Conservation (phyloP, 768 basidiomycete genomes). For the Chalciporus chontae region DNA sequence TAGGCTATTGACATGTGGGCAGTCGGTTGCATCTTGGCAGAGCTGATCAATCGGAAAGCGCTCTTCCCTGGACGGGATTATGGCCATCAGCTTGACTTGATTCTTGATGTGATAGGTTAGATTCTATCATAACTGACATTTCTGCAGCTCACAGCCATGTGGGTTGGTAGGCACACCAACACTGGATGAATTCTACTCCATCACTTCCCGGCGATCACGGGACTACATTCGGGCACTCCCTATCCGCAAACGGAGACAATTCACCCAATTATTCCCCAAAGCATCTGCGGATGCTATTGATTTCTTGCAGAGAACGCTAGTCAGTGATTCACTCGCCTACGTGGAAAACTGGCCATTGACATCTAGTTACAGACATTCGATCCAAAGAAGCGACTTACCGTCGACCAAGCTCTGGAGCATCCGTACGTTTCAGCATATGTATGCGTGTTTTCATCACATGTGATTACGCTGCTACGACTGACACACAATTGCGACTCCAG, state of each 20-base stretch:
- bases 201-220: conserved; percentile 78
- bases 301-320: conserved; percentile 69
- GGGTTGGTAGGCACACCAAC: conserved; percentile 64
- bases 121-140: neutral
- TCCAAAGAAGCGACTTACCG: conserved; percentile 79
- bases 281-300: conserved; percentile 72
- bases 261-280: conserved; percentile 71
- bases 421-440: conserved; percentile 80
- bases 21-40: conserved; percentile 74
- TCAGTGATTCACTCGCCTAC: conserved; percentile 29
- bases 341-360: conserved; percentile 21
- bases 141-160: conserved; percentile 16
- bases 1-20: conserved; percentile 75
- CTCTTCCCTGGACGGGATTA: conserved; percentile 88
- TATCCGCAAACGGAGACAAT: conserved; percentile 71
- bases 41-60: conserved; percentile 76
- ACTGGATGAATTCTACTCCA: conserved; percentile 87
- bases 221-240: conserved; percentile 87
- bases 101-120: conserved; percentile 80
- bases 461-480: neutral
- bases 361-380: conserved; percentile 64
- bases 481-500: conserved; percentile 31
- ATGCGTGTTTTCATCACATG: conserved; percentile 19
- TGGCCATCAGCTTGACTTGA: conserved; percentile 83
- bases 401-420: conserved; percentile 78